Evolutionary conservation across 176 grass and related monocot species (phyloP).

Genomic region (Panicum miliaceum): DNA sequence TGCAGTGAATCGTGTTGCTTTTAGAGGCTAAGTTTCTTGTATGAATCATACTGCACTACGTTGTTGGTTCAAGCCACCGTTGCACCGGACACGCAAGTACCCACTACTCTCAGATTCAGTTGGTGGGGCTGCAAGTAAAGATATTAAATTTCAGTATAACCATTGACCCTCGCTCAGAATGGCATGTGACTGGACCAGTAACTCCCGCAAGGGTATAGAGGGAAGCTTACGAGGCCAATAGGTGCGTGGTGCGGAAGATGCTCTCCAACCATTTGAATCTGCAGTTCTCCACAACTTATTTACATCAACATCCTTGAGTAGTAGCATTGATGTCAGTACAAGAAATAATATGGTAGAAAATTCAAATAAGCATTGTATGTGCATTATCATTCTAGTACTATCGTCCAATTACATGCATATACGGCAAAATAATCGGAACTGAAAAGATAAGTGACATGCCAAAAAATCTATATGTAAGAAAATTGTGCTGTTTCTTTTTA

Average conservation of each 20-base stretch:
- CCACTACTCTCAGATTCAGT: slow-evolving; percentile 74
- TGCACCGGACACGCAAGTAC: slow-evolving; percentile 90
- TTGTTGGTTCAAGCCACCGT: slow-evolving; percentile 97
- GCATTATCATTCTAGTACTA: not conserved
- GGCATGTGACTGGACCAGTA: not conserved
- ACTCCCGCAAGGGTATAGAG: slow-evolving; percentile 23
- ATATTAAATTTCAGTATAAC: slow-evolving; percentile 29
- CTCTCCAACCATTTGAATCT: slow-evolving; percentile 90
- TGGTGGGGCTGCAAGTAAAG: slow-evolving; percentile 76
- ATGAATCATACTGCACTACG: slow-evolving; percentile 78
- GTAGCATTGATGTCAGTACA: slow-evolving; percentile 44
- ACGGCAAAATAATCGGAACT: not conserved
- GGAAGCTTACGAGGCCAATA: slow-evolving; percentile 76
- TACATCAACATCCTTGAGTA: slow-evolving; percentile 73
- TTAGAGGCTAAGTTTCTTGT: slow-evolving; percentile 36
- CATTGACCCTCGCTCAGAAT: slow-evolving; percentile 19
- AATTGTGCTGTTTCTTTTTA: not conserved
- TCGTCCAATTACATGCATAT: slow-evolving; percentile 2
- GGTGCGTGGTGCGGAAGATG: slow-evolving; percentile 85
- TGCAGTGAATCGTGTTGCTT: slow-evolving; percentile 20
- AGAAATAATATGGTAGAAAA: slow-evolving; percentile 27
- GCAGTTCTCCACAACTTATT: slow-evolving; percentile 83
- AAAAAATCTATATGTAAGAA: not conserved
- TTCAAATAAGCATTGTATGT: slow-evolving; percentile 12
- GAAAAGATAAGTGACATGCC: not conserved